Conservation (phyloP, 2,329 filamentous ascomycete species). For the Verticillium nonalfalfae region DNA sequence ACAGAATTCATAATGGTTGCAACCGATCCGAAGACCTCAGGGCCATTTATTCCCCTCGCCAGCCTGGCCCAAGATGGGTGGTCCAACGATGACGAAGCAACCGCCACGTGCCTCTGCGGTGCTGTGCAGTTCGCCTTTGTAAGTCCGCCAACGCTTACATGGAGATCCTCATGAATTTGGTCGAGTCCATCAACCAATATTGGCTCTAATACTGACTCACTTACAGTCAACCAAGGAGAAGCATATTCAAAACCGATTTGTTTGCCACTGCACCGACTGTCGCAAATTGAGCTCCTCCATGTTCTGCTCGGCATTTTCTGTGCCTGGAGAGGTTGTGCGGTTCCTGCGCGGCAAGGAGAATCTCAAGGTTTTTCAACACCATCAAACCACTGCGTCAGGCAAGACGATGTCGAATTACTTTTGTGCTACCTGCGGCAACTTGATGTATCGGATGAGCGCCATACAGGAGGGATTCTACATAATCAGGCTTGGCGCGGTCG, state of each 20-base stretch:
- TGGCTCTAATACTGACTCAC: neutral
- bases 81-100: slow-evolving; percentile 39
- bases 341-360: slow-evolving; percentile 45
- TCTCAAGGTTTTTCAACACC: slow-evolving; percentile 38
- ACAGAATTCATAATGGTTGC: no score
- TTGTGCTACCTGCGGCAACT: slow-evolving; percentile 50
- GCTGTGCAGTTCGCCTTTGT: slow-evolving; percentile 48
- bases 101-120: slow-evolving; percentile 54
- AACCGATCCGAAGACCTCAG: no score
- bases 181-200: neutral
- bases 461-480: slow-evolving; percentile 36
- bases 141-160: slow-evolving; percentile 15
- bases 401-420: slow-evolving; percentile 56
- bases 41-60: slow-evolving; percentile 24
- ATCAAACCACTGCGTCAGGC: slow-evolving; percentile 36
- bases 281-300: slow-evolving; percentile 57
- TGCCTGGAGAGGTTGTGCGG: slow-evolving; percentile 35
- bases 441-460: slow-evolving; percentile 49
- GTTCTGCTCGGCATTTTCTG: slow-evolving; percentile 53
- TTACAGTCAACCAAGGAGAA: slow-evolving; percentile 36
- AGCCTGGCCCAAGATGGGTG: slow-evolving; percentile 33
- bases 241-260: slow-evolving; percentile 40
- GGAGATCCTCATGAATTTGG: neutral
- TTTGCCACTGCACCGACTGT: slow-evolving; percentile 57
- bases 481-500: slow-evolving; percentile 52